A percentile compares a stretch with the other conserved stretches of the same genome.
Evolutionary conservation across 2,329 filamentous ascomycete species (phyloP).

Genomic region (Aulographum hederae): DNA sequence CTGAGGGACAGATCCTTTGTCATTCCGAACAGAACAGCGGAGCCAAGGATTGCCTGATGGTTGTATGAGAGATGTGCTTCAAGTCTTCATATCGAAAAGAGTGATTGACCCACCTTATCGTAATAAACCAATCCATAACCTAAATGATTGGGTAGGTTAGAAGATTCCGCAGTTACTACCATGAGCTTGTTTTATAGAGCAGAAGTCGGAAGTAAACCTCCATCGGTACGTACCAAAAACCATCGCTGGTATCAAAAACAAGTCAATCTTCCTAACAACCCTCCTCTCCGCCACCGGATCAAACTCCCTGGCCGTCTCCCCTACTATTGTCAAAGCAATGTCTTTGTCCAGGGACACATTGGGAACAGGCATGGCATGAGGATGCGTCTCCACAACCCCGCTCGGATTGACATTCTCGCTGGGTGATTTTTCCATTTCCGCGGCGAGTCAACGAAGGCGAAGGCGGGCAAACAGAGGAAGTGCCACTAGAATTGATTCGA

Average conservation of each 20-base stretch:
- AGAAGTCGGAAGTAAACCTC: background rate
- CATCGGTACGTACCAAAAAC: slow-evolving; percentile 14
- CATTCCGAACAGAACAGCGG: slow-evolving; percentile 60
- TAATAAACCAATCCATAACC: slow-evolving; percentile 52
- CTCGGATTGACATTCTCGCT: too few relatives aligned
- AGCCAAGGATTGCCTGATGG: slow-evolving; percentile 50
- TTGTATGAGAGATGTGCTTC: background rate
- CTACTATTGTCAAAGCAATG: slow-evolving; percentile 39
- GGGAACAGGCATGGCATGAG: too few relatives aligned
- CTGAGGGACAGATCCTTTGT: slow-evolving; percentile 46
- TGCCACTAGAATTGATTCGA: too few relatives aligned
- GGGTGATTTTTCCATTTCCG: too few relatives aligned
- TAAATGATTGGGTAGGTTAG: slow-evolving; percentile 14
- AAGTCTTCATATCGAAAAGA: slow-evolving; percentile 12
- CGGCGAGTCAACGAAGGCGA: too few relatives aligned
- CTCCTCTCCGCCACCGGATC: slow-evolving; percentile 36
- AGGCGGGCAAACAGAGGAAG: too few relatives aligned
- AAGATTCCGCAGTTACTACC: background rate
- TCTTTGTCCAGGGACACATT: too few relatives aligned
- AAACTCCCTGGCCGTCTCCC: slow-evolving; percentile 33
- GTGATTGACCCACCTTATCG: slow-evolving; percentile 34
- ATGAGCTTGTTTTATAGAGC: background rate
- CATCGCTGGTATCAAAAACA: slow-evolving; percentile 51
- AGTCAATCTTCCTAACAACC: slow-evolving; percentile 48
- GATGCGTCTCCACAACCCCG: too few relatives aligned